These are phyloP conservation scores for Exophiala viscosa DNA, from an alignment of 2,329 filamentous ascomycete genomes.

Conservation along the genomic window DNA sequence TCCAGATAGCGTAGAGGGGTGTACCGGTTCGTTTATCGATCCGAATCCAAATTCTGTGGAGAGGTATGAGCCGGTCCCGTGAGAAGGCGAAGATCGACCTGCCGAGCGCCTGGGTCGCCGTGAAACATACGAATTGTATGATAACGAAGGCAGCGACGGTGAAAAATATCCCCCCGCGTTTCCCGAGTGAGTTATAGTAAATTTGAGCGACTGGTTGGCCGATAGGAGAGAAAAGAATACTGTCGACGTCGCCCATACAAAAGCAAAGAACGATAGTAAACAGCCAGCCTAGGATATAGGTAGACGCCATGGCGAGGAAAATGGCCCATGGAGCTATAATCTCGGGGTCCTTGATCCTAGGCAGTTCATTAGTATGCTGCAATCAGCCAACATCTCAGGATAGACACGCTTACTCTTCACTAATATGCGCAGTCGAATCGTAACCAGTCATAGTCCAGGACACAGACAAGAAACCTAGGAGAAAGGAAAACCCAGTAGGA, in stretches of 20 bases:
- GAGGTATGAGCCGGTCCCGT: constrained; percentile 50
- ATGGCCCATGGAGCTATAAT: constrained; percentile 55
- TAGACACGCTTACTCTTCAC: constrained; percentile 49
- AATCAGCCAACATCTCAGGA: not conserved
- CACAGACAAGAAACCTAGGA: constrained; percentile 58
- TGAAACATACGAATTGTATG: constrained; percentile 58
- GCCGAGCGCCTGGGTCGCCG: constrained; percentile 52
- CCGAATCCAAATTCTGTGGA: constrained; percentile 48
- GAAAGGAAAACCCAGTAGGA: constrained; percentile 53
- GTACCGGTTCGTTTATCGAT: constrained; percentile 49
- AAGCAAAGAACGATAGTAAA: constrained; percentile 59
- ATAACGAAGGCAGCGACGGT: constrained; percentile 56
- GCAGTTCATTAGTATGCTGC: constrained; percentile 29
- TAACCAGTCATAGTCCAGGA: constrained; percentile 60
- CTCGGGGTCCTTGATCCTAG: constrained; percentile 46
- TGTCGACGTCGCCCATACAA: constrained; percentile 50
- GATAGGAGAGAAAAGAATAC: constrained; percentile 46
- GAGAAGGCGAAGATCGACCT: constrained; percentile 56
- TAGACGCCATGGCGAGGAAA: constrained; percentile 53
- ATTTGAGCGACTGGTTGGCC: constrained; percentile 56
- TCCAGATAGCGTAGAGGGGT: constrained; percentile 54
- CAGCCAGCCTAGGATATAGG: constrained; percentile 53
- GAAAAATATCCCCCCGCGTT: constrained; percentile 52
- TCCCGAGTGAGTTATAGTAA: constrained; percentile 57
- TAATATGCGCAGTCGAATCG: constrained; percentile 47